These are phyloP conservation scores for Stemphylium beticola DNA, from an alignment of 2,329 filamentous ascomycete genomes.

Conservation along the genomic window DNA sequence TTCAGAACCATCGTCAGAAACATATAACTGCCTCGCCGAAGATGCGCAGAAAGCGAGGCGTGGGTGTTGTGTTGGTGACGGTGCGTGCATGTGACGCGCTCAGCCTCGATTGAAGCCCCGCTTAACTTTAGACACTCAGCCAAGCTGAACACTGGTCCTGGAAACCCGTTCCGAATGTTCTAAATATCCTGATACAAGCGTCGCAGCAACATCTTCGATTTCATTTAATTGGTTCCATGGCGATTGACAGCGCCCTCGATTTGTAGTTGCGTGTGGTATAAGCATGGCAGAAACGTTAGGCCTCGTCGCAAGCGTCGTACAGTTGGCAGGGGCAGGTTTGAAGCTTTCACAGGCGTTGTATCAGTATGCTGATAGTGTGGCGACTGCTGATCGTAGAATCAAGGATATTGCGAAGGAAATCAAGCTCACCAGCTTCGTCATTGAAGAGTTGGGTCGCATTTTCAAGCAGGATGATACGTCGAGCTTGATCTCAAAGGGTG, in stretches of 20 bases:
- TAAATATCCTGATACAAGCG: no score
- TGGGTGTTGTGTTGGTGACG: not conserved
- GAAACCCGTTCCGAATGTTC: not conserved
- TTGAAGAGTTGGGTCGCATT: conserved; percentile 36
- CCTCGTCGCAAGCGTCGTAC: conserved; percentile 40
- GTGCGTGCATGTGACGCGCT: not conserved
- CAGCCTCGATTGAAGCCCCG: not conserved
- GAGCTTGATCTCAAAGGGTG: conserved; percentile 32
- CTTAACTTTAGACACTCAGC: not conserved
- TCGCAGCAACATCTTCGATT: not conserved
- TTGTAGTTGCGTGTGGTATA: not conserved
- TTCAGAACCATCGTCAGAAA: not conserved
- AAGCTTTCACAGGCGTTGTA: conserved; percentile 40
- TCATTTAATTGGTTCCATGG: not conserved
- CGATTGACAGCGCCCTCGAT: not conserved
- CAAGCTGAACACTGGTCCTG: no score
- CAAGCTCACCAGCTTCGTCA: conserved; percentile 34
- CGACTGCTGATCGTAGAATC: conserved; percentile 35
- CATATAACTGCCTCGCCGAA: not conserved
- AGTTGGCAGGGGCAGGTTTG: conserved; percentile 38
- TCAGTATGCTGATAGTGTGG: conserved; percentile 40
- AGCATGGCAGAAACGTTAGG: conserved; percentile 35
- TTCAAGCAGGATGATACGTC: conserved; percentile 36
- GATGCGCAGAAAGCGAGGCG: not conserved
- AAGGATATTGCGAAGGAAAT: conserved; percentile 40